Evolutionary conservation across 306 rosid species (phyloP), one percentile per base, ranked within the genome.

Genomic region (Rubus parviflorus): DNA sequence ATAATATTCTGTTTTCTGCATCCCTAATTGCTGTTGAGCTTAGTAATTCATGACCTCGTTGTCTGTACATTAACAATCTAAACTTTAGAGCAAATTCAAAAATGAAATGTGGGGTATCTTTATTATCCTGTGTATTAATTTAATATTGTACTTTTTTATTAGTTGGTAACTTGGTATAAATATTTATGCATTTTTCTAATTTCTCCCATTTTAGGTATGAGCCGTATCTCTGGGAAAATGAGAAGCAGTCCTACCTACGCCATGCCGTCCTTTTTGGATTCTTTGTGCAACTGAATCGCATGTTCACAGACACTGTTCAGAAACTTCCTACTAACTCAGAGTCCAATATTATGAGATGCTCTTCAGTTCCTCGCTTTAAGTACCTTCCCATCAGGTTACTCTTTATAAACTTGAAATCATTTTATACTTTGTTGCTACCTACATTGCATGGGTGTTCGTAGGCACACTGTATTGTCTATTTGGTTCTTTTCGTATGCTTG

Each of bases 211-310:
- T 23, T 54, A 95, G 99, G 92, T 95, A 90, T 62, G 97, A 95
- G 68, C 96, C 97, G 37, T 95, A 92, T 89, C 96, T 95, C 81
- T 95, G 99, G 99, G 99, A 89, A 86, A 95, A 92, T 91, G 99
- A 89, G 81, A 89, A 84, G 80, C 99, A 95, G 69, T 79, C 99
- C 23, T 92, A 95, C 87, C 91, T 89, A 70, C 92, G 99, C 7
- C 97, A 95, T 86, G 97, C 98, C 67, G 97, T 95, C 75, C 97
- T 95, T 41, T 95, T 95, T 74, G 99, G 99, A 82, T 95, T 95
- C 87, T 95, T 89, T 80, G 97, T 95, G 87, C 99, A 95, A 84
- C 97, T 95, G 73, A 86, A 95, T 77, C 94, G 99, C 54, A 85
- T 86, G 90, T 92, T 88, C 87, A 92, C 89, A 6, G 97, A 95